These are phyloP conservation scores for Plectranthus barbatus DNA, from an alignment of 257 asterid species.

Conservation along the genomic window DNA sequence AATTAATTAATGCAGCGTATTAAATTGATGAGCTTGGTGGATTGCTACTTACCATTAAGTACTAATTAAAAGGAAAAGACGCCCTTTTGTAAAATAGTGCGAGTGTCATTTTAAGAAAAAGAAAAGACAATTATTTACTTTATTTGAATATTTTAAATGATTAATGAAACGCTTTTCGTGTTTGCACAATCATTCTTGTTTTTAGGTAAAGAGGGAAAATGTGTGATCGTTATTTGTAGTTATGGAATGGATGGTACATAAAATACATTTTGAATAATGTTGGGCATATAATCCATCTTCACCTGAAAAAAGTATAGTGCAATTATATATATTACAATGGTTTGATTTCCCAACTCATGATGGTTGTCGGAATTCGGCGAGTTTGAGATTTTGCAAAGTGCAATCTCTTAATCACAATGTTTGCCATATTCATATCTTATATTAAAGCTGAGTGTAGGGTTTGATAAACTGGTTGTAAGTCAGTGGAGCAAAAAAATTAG, in stretches of 20 bases:
- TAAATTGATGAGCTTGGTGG: background rate
- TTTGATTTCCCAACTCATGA: slow-evolving; percentile 15
- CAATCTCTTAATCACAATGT: slow-evolving; percentile 13
- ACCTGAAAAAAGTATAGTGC: slow-evolving; percentile 19
- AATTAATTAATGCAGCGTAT: background rate
- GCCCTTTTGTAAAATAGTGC: slow-evolving; percentile 7
- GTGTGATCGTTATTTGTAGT: background rate
- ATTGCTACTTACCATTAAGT: background rate
- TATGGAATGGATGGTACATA: too few species aligned
- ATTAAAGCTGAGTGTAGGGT: background rate
- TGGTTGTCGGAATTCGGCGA: slow-evolving; percentile 17
- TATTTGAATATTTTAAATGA: background rate
- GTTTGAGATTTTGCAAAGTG: background rate
- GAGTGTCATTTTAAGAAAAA: background rate
- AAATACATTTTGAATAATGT: background rate
- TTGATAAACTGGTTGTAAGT: too few species aligned
- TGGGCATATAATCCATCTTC: slow-evolving; percentile 13
- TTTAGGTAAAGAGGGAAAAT: background rate
- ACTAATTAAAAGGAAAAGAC: background rate
- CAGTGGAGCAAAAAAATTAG: too few species aligned
- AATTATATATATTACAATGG: slow-evolving; percentile 5
- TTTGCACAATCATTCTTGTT: too few species aligned
- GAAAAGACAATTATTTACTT: background rate
- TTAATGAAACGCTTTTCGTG: background rate
- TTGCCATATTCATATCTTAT: slow-evolving; percentile 1